These are phyloP conservation scores for Waltiozyma sp. DNA, from an alignment of 1,139 yeast genomes.

Conservation along the genomic window DNA sequence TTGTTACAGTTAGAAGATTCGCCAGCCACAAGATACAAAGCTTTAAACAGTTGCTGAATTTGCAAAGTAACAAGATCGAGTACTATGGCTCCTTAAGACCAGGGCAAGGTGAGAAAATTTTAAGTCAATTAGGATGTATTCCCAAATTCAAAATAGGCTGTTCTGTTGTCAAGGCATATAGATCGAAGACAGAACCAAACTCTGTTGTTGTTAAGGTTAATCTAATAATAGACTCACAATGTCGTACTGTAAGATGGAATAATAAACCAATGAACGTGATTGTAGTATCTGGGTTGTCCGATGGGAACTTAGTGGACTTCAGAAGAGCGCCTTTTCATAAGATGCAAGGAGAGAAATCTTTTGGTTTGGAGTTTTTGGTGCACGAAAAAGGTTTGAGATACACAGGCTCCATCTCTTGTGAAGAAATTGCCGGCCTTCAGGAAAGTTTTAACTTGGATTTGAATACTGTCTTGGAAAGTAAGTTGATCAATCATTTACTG, in stretches of 20 bases:
- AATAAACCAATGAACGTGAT: conserved; percentile 21
- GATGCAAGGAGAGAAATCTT: conserved; percentile 20
- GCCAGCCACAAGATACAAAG: conserved; percentile 23
- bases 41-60: conserved; percentile 21
- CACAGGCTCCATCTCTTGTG: conserved; percentile 23
- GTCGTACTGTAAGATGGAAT: conserved; percentile 22
- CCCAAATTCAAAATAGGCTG: conserved; percentile 22
- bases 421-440: conserved; percentile 21
- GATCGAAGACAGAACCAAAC: conserved; percentile 4
- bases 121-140: conserved; percentile 19
- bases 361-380: conserved; percentile 18
- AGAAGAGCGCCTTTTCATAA: conserved; percentile 26
- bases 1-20: conserved; percentile 28
- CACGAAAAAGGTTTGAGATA: conserved; percentile 8
- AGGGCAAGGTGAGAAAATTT: conserved; percentile 27
- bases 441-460: neutral
- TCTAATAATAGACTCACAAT: conserved; percentile 1
- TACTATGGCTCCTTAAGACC: conserved; percentile 28
- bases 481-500: neutral
- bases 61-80: conserved; percentile 27
- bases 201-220: conserved; percentile 10
- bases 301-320: conserved; percentile 28
- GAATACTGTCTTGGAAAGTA: neutral
- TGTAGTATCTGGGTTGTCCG: conserved; percentile 19
- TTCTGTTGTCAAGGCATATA: conserved; percentile 7